Base-by-base conservation (phyloP, 2,329 filamentous ascomycete species). In the Cucurbitaria berberidis region DNA sequence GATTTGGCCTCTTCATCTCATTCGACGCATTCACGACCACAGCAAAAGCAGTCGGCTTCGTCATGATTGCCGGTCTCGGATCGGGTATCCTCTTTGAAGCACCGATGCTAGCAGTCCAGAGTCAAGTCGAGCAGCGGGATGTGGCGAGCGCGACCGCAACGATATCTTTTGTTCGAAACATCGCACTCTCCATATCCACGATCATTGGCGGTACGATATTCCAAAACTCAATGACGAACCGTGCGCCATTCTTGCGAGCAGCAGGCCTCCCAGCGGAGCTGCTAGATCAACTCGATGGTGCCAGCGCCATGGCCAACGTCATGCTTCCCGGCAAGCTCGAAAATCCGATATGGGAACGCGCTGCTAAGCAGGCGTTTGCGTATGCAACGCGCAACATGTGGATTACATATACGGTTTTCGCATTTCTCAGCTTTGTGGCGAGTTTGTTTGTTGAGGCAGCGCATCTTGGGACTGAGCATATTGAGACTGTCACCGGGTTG, bases 231-330 rank as follows among this genome's bases (percentile, higher is more conserved):
- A 89, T 91, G 86, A 76, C 85, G 57, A 78, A 74, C 44, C 82
- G 84, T 57, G 77, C 78, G 10, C 66, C 73, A 59, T 65, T 11
- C 75, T 87, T 60, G 64, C 77, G 42, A 3, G 66, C 74, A 19
- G 76, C 81, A 3, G 75, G 78, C 1, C 76, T 90, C 0, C 81
- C 82, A 0, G 70, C 75, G 0, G 65, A 81, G 1, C 68, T 82
- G 1, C 80, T 84, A 0, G 59, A 70, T 5, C 65, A 77, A 44
- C 76, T 90, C 1, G 80, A 84, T 2, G 86, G 86, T 10, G 74
- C 78, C 55, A 80, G 81, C 51, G 84, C 88, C 22, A 81, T 84
- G 19, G 82, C 87, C 18, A 86, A 84, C 68, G 84, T 87, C 1
- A 77, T 81, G 49, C 59, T 84, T 5, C 81, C 89, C 3, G 76